These are phyloP conservation scores for Colletotrichum euphorbiae DNA, from an alignment of 2,329 filamentous ascomycete genomes.

Conservation along the genomic window DNA sequence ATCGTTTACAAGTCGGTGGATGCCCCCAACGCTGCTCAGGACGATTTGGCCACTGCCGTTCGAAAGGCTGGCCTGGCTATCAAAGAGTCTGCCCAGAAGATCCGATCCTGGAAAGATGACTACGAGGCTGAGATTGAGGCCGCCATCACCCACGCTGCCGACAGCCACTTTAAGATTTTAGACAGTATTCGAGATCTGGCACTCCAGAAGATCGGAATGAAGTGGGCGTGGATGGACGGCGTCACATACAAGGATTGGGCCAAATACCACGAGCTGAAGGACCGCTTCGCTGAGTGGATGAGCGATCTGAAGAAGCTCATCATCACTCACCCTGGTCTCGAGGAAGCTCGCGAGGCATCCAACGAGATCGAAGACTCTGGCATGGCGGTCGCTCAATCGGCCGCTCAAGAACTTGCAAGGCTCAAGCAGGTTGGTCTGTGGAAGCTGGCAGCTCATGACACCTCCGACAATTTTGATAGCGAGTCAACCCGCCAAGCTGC, in stretches of 20 bases:
- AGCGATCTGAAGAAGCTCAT: constrained; percentile 83
- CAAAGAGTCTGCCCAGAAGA: constrained; percentile 79
- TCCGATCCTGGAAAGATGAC: constrained; percentile 80
- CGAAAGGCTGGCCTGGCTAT: constrained; percentile 77
- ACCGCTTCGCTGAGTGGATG: constrained; percentile 86
- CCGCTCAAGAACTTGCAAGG: constrained; percentile 82
- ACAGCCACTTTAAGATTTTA: constrained; percentile 84
- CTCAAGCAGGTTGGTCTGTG: constrained; percentile 87
- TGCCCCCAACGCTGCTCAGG: constrained; percentile 55
- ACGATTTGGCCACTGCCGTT: constrained; percentile 62
- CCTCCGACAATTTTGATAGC: constrained; percentile 81
- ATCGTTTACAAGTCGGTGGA: constrained; percentile 67
- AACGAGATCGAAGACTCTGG: constrained; percentile 79
- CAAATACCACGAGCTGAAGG: constrained; percentile 90
- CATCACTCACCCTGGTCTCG: constrained; percentile 77
- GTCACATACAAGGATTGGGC: constrained; percentile 98
- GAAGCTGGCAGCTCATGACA: constrained; percentile 83
- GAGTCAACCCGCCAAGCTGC: constrained; percentile 71
- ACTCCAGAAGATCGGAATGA: constrained; percentile 91
- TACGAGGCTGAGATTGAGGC: constrained; percentile 77
- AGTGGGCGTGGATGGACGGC: constrained; percentile 95
- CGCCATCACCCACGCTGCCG: constrained; percentile 78
- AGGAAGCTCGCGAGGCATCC: constrained; percentile 74
- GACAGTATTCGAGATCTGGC: constrained; percentile 86
- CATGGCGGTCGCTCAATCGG: constrained; percentile 82